These are phyloP conservation scores for Monosporascus sp. DNA, from an alignment of 2,329 filamentous ascomycete species.

Conservation along the genomic window DNA sequence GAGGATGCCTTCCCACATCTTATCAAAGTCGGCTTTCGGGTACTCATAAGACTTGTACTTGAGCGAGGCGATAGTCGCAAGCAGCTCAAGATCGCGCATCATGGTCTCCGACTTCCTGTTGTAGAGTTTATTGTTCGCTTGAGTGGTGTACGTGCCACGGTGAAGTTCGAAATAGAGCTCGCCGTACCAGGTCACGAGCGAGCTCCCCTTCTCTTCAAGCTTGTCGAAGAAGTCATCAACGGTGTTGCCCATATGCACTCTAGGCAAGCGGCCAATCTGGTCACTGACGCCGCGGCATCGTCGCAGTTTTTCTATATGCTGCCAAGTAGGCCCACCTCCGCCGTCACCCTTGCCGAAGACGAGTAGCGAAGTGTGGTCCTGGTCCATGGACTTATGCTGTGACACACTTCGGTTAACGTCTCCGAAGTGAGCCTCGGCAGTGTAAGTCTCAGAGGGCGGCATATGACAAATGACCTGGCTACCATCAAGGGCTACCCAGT, in stretches of 20 bases:
- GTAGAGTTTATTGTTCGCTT: conserved; percentile 94
- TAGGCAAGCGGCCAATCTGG: conserved; percentile 74
- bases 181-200: conserved; percentile 93
- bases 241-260: conserved; percentile 80
- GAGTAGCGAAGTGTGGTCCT: conserved; percentile 83
- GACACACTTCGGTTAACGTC: conserved; percentile 85
- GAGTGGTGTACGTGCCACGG: conserved; percentile 93
- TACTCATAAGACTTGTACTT: conserved; percentile 73
- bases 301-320: conserved; percentile 90
- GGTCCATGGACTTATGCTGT: conserved; percentile 93
- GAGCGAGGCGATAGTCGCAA: conserved; percentile 81
- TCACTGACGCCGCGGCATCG: conserved; percentile 89
- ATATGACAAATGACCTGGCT: conserved; percentile 98
- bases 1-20: conserved; percentile 90
- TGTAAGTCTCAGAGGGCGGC: conserved; percentile 94
- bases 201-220: conserved; percentile 70
- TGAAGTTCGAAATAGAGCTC: conserved; percentile 98
- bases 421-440: conserved; percentile 87
- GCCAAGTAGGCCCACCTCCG: conserved; percentile 88
- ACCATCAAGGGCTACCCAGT: conserved; percentile 94
- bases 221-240: conserved; percentile 93
- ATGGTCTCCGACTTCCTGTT: conserved; percentile 82
- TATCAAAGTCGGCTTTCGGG: conserved; percentile 87
- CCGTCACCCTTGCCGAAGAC: conserved; percentile 97
- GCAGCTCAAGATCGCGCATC: conserved; percentile 79